Base-by-base conservation (phyloP, 2,329 filamentous ascomycete genomes). In the Colletotrichum plurivorum region DNA sequence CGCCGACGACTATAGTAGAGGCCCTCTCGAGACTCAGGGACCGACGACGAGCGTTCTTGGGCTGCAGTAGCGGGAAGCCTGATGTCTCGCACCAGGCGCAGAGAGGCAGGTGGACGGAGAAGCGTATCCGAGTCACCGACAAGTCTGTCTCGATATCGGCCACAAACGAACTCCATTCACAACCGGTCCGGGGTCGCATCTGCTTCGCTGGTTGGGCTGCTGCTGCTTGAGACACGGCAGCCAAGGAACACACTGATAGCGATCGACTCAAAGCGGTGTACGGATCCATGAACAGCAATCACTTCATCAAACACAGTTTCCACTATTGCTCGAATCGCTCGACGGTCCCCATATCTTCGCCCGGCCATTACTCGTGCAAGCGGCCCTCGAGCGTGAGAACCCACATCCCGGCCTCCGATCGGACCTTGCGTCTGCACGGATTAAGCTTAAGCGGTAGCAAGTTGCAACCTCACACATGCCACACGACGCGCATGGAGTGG, bases 231-330 rank as follows among this genome's bases (percentile, higher is more conserved):
- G n/a, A n/a, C n/a, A 6, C 27, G 18, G 46, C 54, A 49, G 55
- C 62, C 49, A 66, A 66, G 49, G 36, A 52, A 51, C 49, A 12
- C 49, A 41, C 66, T 45, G 62, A 45, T 60, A 49, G 55, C 43
- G 54, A 69, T 69, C 55, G 61, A 18, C 58, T 56, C 66, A 18
- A 66, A 66, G 66, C 66, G 55, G 62, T 69, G 55, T 55, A 65
- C 31, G 8, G 39, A 43, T 43, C 27, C 49, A 62, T 20, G 48
- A 45, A 46, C 7, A 16, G 41, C n/a, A 27, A 22, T n/a, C 56
- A 22, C 49, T 52, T 56, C 66, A 56, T 55, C 43, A 20, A 60
- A 60, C 60, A 49, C 52, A 49, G 45, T 69, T 59, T 54, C 66
- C 55, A 39, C 66, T 43, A 56, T 56, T 27, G 55, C 49, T 60